Evolutionary conservation across 129 eudicot genomes (phyloP).

Genomic region (Chrysanthemum makinoi): DNA sequence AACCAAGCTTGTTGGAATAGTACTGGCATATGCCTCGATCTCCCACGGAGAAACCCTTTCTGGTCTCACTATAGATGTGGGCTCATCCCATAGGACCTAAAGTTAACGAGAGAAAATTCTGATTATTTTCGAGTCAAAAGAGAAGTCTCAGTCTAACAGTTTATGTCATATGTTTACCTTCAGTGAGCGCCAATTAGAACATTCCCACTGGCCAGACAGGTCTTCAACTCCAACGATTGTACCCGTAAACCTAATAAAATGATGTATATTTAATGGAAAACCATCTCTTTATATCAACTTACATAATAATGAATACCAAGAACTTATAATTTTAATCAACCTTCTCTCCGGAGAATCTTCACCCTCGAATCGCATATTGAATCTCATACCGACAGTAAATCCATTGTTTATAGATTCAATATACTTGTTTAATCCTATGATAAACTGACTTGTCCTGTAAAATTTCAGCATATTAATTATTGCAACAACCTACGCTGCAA

Average conservation of each 20-base stretch:
- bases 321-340: slow-evolving; percentile 29
- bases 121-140: slow-evolving; percentile 7
- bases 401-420: slow-evolving; percentile 68
- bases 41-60: slow-evolving; percentile 89
- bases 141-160: background rate
- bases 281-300: slow-evolving; percentile 1
- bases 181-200: slow-evolving; percentile 77
- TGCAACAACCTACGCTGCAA: background rate
- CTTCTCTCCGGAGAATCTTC: slow-evolving; percentile 93
- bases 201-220: slow-evolving; percentile 65
- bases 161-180: slow-evolving; percentile 43
- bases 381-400: slow-evolving; percentile 67
- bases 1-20: slow-evolving; percentile 42
- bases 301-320: background rate
- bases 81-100: slow-evolving; percentile 93
- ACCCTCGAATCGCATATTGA: slow-evolving; percentile 91
- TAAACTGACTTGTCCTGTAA: slow-evolving; percentile 85
- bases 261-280: background rate
- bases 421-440: slow-evolving; percentile 76
- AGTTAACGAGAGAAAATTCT: slow-evolving; percentile 7
- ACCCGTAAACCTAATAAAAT: slow-evolving; percentile 68
- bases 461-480: background rate
- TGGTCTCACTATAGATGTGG: slow-evolving; percentile 70
- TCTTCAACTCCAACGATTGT: slow-evolving; percentile 70
- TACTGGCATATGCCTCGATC: slow-evolving; percentile 47